Evolutionary conservation across 306 rosid species (phyloP).

Genomic region (Castanea crenata): DNA sequence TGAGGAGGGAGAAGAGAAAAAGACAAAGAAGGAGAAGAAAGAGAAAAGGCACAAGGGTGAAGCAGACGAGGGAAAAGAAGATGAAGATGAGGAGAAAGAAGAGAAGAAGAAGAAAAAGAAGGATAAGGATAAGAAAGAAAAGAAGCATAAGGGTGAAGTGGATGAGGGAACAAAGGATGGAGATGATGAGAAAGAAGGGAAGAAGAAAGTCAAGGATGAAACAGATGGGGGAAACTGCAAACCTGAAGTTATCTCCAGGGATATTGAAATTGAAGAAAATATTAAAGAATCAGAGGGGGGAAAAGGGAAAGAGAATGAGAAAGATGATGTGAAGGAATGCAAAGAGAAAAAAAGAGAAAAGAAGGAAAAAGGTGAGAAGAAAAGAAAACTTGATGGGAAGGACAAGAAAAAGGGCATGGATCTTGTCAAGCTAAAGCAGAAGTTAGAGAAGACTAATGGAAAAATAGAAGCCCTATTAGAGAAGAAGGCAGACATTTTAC

Average conservation of each 20-base stretch:
- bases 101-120: not conserved
- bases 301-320: not conserved
- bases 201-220: constrained; percentile 8
- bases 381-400: constrained; percentile 41
- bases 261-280: constrained; percentile 32
- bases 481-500: constrained; percentile 42
- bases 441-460: constrained; percentile 51
- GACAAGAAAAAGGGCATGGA: constrained; percentile 36
- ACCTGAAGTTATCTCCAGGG: constrained; percentile 22
- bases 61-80: not conserved
- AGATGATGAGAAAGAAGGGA: constrained; percentile 1
- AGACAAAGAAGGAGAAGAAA: not conserved
- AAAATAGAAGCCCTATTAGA: constrained; percentile 53
- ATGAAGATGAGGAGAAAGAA: constrained; percentile 14
- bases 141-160: not conserved
- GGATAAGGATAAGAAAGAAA: constrained; percentile 5
- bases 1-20: too few species aligned
- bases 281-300: constrained; percentile 17
- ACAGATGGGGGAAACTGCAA: constrained; percentile 9
- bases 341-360: constrained; percentile 32
- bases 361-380: constrained; percentile 49
- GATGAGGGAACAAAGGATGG: constrained; percentile 11
- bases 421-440: constrained; percentile 47
- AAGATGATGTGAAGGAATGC: constrained; percentile 25
- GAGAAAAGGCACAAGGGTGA: not conserved